Evolutionary conservation across 768 basidiomycete species (phyloP).

Genomic region (Tulasnella sp.): DNA sequence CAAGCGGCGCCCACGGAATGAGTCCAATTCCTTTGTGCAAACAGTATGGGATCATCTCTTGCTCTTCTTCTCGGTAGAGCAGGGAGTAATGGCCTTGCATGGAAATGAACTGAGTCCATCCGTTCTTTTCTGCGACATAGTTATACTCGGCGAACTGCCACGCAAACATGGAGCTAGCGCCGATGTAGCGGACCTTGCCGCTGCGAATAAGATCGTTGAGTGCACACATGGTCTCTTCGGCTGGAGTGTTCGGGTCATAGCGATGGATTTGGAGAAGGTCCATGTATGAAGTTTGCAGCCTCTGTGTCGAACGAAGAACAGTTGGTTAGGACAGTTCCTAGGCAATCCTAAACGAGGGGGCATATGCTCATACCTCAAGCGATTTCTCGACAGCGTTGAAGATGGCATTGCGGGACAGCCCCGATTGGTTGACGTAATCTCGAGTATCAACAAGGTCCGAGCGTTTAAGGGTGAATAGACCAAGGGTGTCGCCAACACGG

Average conservation of each 20-base stretch:
- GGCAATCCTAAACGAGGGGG: no score
- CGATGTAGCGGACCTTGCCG: neutral
- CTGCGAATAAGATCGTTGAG: neutral
- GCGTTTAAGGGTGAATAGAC: neutral
- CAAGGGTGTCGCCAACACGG: neutral
- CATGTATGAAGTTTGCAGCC: neutral
- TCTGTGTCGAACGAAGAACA: neutral
- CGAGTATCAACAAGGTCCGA: neutral
- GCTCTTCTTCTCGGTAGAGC: slow-evolving; percentile 4
- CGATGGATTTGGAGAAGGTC: neutral
- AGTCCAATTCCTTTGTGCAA: neutral
- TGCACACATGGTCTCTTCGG: neutral
- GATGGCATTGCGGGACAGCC: neutral
- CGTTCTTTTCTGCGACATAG: slow-evolving; percentile 17
- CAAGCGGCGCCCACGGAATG: neutral
- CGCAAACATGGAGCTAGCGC: neutral
- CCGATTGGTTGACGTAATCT: neutral
- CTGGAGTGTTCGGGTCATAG: neutral
- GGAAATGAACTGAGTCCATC: neutral
- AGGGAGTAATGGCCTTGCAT: neutral
- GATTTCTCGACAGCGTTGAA: neutral
- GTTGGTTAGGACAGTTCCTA: no score
- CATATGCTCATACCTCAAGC: no score
- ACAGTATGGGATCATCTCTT: neutral
- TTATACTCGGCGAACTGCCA: neutral